Conservation (phyloP, 2,329 filamentous ascomycete genomes). For the Aspergillus fumigatiaffinis region DNA sequence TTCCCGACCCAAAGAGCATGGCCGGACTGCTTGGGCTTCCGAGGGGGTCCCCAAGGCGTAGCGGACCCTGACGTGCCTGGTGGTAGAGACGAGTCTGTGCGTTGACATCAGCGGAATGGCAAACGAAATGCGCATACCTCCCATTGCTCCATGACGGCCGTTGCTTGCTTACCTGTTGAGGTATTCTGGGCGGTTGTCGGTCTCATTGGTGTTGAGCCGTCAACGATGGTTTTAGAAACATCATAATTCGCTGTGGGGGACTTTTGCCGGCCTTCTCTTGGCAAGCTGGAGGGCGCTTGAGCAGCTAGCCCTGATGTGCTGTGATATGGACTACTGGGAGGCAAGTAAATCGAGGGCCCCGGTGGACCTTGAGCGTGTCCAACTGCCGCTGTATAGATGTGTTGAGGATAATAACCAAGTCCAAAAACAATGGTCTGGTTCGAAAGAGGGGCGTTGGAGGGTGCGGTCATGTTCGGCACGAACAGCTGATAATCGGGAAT, state of each 20-base stretch:
- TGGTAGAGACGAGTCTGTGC: constrained; percentile 12
- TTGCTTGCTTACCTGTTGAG: constrained; percentile 19
- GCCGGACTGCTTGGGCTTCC: constrained; percentile 67
- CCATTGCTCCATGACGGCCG: neutral
- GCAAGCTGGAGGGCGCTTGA: neutral
- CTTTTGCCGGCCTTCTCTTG: constrained; percentile 7
- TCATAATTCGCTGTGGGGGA: constrained; percentile 23
- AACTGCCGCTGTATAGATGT: constrained; percentile 20
- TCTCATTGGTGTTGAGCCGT: constrained; percentile 32
- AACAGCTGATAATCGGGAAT: constrained; percentile 20
- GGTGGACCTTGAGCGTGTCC: constrained; percentile 12
- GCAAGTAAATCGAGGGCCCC: constrained; percentile 3
- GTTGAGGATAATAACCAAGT: constrained; percentile 23
- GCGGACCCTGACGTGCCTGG: constrained; percentile 10
- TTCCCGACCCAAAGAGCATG: constrained; percentile 97
- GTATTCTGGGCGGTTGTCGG: constrained; percentile 10
- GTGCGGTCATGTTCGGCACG: constrained; percentile 16
- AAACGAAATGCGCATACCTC: neutral
- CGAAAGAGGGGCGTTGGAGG: constrained; percentile 11
- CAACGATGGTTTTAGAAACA: constrained; percentile 35
- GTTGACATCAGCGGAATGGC: neutral
- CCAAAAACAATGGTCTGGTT: constrained; percentile 21
- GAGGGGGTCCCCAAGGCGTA: constrained; percentile 58
- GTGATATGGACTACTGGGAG: constrained; percentile 4
- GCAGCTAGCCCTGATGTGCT: constrained; percentile 1